phyloP scores from a whole-genome alignment of 345 rosid genomes.

The Euphorbia peplus region DNA sequence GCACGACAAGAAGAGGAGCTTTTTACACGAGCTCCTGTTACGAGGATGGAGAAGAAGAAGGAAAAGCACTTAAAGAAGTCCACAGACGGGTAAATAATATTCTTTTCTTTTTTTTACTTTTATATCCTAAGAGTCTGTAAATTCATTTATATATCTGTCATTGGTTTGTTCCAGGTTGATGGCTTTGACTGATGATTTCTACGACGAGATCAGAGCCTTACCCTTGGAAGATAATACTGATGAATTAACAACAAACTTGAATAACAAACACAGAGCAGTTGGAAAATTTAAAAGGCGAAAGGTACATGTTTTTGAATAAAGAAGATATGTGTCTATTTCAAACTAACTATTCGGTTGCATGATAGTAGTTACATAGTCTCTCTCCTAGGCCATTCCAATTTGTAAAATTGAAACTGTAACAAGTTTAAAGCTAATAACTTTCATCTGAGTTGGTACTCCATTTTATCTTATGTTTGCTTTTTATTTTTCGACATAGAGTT shows the following conservation, averaged over 20 bases:
- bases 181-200: slow-evolving; percentile 67
- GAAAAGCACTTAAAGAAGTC: slow-evolving; percentile 72
- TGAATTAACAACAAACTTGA: slow-evolving; percentile 29
- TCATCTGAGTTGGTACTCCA: neutral
- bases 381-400: neutral
- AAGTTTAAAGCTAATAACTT: neutral
- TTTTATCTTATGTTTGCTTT: neutral
- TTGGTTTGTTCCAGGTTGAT: slow-evolving; percentile 53
- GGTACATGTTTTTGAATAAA: slow-evolving; percentile 32
- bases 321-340: neutral
- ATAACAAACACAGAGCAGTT: slow-evolving; percentile 25
- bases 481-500: too few species aligned
- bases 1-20: slow-evolving; percentile 71
- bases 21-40: slow-evolving; percentile 66
- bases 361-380: neutral
- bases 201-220: slow-evolving; percentile 61
- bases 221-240: slow-evolving; percentile 41
- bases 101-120: neutral
- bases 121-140: neutral
- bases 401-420: neutral
- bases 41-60: slow-evolving; percentile 65
- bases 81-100: slow-evolving; percentile 59
- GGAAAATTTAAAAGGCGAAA: slow-evolving; percentile 61
- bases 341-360: neutral
- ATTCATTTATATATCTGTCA: slow-evolving; percentile 3